These are phyloP conservation scores for Hyaloperonospora arabidopsidis DNA, from an alignment of 352 stramenopile species.

Conservation along the genomic window DNA sequence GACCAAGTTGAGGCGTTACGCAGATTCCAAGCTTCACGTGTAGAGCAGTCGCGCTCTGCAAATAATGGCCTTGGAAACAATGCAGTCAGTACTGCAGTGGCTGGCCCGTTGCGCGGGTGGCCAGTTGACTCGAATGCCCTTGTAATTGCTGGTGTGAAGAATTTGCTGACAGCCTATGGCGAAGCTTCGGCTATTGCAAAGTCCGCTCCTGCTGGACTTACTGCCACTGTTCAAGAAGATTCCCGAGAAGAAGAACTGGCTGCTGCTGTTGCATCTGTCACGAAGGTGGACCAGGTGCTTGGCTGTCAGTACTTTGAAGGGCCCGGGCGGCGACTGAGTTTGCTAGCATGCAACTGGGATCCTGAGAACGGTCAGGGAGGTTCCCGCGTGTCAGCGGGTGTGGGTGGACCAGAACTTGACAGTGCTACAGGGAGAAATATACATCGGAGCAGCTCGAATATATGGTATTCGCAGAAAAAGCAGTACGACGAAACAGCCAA, in stretches of 20 bases:
- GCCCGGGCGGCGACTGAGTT: slow-evolving; percentile 50
- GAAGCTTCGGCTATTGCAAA: slow-evolving; percentile 16
- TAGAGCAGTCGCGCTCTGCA: slow-evolving; percentile 34
- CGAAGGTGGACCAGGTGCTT: slow-evolving; percentile 57
- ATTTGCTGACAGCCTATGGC: slow-evolving; percentile 35
- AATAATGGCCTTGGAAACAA: slow-evolving; percentile 24
- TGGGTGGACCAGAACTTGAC: slow-evolving; percentile 25
- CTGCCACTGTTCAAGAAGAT: slow-evolving; percentile 18
- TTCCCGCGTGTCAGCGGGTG: slow-evolving; percentile 13
- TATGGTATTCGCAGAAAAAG: slow-evolving; percentile 55
- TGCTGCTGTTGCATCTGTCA: slow-evolving; percentile 34
- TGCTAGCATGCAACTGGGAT: slow-evolving; percentile 80
- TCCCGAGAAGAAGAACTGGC: slow-evolving; percentile 15
- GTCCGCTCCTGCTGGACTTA: slow-evolving; percentile 3
- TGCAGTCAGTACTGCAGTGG: slow-evolving; percentile 22
- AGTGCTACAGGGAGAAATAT: slow-evolving; percentile 31
- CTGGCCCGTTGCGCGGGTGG: slow-evolving; percentile 56
- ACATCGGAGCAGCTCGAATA: slow-evolving; percentile 56
- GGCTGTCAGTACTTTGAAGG: slow-evolving; percentile 73
- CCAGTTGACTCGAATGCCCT: slow-evolving; percentile 60
- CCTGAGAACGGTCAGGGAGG: slow-evolving; percentile 49
- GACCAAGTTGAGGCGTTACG: slow-evolving; percentile 74
- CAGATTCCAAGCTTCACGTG: slow-evolving; percentile 45
- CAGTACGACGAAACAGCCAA: slow-evolving; percentile 44
- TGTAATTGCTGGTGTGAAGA: slow-evolving; percentile 56